Evolutionary conservation across 441 rosid genomes (phyloP).

Genomic region (Flueggea neowawraea): DNA sequence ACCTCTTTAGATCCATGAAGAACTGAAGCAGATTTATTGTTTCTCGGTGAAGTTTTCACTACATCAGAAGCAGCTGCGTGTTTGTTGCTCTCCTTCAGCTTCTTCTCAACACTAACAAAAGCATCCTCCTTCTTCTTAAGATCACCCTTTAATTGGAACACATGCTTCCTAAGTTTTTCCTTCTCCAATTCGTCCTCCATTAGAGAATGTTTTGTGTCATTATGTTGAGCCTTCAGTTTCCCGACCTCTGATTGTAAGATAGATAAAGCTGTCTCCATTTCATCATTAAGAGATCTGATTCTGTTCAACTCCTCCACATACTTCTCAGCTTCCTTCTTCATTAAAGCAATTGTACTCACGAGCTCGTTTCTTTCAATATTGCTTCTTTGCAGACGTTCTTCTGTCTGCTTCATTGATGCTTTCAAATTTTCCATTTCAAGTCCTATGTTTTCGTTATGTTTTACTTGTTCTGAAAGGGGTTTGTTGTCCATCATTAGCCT

Average conservation of each 20-base stretch:
- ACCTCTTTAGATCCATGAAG: constrained; percentile 51
- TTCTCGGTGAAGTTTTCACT: constrained; percentile 36
- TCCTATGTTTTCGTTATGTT: constrained; percentile 34
- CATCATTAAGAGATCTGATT: constrained; percentile 42
- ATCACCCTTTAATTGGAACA: constrained; percentile 48
- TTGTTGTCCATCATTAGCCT: constrained; percentile 36
- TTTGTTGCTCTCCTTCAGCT: constrained; percentile 51
- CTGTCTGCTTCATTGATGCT: constrained; percentile 32
- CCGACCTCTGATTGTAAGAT: constrained; percentile 47
- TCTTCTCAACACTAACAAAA: constrained; percentile 50
- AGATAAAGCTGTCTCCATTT: constrained; percentile 39
- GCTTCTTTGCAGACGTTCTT: constrained; percentile 36
- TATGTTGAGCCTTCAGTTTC: constrained; percentile 28
- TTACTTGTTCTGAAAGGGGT: constrained; percentile 36
- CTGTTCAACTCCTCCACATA: constrained; percentile 39
- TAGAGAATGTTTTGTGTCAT: constrained; percentile 42
- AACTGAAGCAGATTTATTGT: constrained; percentile 40
- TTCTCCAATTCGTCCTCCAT: constrained; percentile 50
- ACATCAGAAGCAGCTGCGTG: constrained; percentile 37
- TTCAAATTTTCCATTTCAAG: constrained; percentile 44
- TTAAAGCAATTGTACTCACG: constrained; percentile 29
- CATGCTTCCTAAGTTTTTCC: constrained; percentile 65
- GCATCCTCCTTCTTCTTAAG: constrained; percentile 71
- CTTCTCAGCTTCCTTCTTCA: constrained; percentile 51
- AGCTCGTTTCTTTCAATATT: constrained; percentile 43